Evolutionary conservation across 352 stramenopile species (phyloP).

Genomic region (Pythium rhizo-oryzae): DNA sequence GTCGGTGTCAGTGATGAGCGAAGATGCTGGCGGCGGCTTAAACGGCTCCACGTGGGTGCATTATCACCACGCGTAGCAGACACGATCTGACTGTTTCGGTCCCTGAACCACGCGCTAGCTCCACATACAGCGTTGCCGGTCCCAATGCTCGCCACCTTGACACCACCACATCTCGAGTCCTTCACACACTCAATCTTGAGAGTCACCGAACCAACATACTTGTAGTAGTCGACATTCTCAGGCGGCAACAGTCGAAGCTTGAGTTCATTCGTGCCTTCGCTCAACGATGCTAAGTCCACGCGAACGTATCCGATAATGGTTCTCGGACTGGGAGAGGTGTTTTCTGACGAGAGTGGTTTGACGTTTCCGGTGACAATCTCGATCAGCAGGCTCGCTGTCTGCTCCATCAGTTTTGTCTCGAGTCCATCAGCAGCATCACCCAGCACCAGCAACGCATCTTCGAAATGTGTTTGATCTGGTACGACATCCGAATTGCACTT

Average conservation of each 20-base stretch:
- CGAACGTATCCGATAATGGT: constrained; percentile 46
- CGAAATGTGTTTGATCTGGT: constrained; percentile 22
- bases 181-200: constrained; percentile 36
- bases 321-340: neutral
- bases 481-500: constrained; percentile 31
- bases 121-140: constrained; percentile 13
- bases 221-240: constrained; percentile 49
- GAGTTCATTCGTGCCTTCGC: constrained; percentile 42
- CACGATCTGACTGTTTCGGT: constrained; percentile 11
- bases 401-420: constrained; percentile 34
- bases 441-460: constrained; percentile 11
- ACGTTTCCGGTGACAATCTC: constrained; percentile 42
- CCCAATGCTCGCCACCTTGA: neutral
- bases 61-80: neutral
- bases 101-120: constrained; percentile 18
- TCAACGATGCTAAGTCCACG: constrained; percentile 48
- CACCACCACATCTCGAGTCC: neutral
- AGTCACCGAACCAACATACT: constrained; percentile 49
- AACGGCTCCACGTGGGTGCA: constrained; percentile 36
- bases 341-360: neutral
- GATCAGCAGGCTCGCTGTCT: constrained; percentile 50
- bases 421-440: constrained; percentile 16
- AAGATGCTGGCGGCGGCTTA: constrained; percentile 50
- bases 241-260: constrained; percentile 45
- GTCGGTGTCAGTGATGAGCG: constrained; percentile 52